Evolutionary conservation across 805 yeast species (phyloP).

Genomic region (Yueomyces sp.): DNA sequence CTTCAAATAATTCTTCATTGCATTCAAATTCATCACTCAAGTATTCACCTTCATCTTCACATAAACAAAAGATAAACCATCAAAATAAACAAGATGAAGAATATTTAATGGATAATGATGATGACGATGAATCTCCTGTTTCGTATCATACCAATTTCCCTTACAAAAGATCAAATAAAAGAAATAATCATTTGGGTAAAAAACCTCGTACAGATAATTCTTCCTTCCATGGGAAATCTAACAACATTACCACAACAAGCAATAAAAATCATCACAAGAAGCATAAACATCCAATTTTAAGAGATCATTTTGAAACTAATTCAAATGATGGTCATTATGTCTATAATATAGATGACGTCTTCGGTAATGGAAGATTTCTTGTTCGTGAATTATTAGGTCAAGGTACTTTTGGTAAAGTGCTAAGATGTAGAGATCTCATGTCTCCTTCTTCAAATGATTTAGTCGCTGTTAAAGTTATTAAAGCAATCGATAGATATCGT

Average conservation of each 20-base stretch:
- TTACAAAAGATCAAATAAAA: background rate
- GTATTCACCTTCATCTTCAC: no score
- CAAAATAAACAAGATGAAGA: background rate
- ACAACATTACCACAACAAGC: background rate
- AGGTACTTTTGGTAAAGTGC: slow-evolving; percentile 98
- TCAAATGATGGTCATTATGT: slow-evolving; percentile 59
- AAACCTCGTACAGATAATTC: background rate
- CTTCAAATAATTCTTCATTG: background rate
- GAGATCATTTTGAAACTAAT: slow-evolving; percentile 27
- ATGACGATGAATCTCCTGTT: background rate
- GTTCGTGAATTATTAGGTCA: slow-evolving; percentile 69
- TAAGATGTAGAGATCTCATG: slow-evolving; percentile 63
- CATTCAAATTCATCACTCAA: background rate
- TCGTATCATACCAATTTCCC: background rate
- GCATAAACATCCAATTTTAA: background rate
- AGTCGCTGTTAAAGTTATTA: slow-evolving; percentile 85
- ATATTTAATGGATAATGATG: no score
- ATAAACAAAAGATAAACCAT: no score
- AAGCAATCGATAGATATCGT: slow-evolving; percentile 85
- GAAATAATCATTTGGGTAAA: background rate
- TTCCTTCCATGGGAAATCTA: background rate
- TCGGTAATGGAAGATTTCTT: slow-evolving; percentile 47
- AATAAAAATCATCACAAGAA: no score
- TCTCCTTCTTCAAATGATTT: slow-evolving; percentile 17
- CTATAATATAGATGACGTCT: slow-evolving; percentile 40